phyloP scores from a whole-genome alignment of 345 rosid genomes.

The Rhizophora apiculata region DNA sequence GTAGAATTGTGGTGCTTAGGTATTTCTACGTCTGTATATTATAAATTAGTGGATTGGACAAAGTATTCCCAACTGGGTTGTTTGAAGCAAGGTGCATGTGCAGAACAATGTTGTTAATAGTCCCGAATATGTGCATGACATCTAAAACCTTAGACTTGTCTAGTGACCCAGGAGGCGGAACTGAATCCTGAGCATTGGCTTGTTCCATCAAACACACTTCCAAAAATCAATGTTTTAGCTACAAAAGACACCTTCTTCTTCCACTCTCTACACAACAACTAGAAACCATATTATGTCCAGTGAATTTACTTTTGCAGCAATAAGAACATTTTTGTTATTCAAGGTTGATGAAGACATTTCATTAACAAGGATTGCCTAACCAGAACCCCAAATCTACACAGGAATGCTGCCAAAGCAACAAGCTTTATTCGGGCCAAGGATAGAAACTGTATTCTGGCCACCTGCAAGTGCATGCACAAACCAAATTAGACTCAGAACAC shows the following conservation, averaged over 20 bases:
- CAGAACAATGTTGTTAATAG: no score
- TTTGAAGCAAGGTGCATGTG: no score
- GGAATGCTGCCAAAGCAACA: no score
- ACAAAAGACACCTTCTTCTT: neutral
- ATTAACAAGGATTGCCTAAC: neutral
- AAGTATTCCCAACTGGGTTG: no score
- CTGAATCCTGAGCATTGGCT: slow-evolving; percentile 33
- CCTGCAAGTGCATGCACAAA: no score
- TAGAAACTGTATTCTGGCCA: no score
- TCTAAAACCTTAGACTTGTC: slow-evolving; percentile 61
- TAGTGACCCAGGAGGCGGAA: slow-evolving; percentile 35
- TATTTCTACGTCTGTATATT: no score
- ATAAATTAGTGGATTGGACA: no score
- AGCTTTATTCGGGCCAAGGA: no score
- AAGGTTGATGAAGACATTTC: neutral
- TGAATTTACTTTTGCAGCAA: neutral
- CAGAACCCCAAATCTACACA: no score
- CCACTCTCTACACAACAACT: neutral
- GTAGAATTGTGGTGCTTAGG: no score
- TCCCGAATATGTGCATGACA: neutral
- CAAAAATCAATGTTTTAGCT: neutral
- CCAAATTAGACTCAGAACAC: no score
- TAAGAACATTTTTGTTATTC: neutral
- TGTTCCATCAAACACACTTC: slow-evolving; percentile 32
- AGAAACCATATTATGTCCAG: neutral